A percentile compares a stretch with the other conserved stretches of the same genome.
Conservation (phyloP, 2,329 filamentous ascomycete genomes). For the Bisporella sp. region DNA sequence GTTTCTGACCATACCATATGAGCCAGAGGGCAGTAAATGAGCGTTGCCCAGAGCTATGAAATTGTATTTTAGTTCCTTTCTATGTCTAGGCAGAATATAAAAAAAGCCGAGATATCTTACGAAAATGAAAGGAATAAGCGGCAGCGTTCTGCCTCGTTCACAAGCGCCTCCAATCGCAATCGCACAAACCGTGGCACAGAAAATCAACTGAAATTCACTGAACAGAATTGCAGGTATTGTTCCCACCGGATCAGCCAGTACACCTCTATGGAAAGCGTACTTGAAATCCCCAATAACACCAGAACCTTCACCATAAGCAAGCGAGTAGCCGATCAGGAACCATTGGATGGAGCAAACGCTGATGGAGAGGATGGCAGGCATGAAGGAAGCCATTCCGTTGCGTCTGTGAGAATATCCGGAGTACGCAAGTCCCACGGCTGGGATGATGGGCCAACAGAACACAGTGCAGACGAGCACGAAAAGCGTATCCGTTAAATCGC, state of each 20-base stretch:
- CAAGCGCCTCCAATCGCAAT: constrained; percentile 46
- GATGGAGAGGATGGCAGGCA: constrained; percentile 52
- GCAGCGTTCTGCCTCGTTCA: constrained; percentile 54
- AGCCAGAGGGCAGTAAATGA: constrained; percentile 67
- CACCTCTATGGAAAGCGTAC: constrained; percentile 53
- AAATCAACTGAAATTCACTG: constrained; percentile 58
- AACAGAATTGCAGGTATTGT: constrained; percentile 58
- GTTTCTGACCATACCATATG: constrained; percentile 74
- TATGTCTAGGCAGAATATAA: no score
- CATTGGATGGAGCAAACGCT: constrained; percentile 45
- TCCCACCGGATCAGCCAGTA: constrained; percentile 51
- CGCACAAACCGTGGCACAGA: constrained; percentile 48
- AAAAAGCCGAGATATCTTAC: constrained; percentile 27
- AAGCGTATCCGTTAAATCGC: constrained; percentile 43
- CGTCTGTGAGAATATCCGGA: constrained; percentile 55
- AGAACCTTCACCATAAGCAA: constrained; percentile 52
- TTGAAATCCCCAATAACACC: constrained; percentile 55
- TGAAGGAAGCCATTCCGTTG: constrained; percentile 54
- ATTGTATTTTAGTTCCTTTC: no score
- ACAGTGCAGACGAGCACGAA: constrained; percentile 51
- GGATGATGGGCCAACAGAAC: constrained; percentile 59
- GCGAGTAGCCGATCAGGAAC: constrained; percentile 57
- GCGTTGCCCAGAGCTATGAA: constrained; percentile 48
- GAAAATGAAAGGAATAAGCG: constrained; percentile 62
- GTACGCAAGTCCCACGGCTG: constrained; percentile 59